Base-by-base conservation (phyloP, 352 stramenopile species). In the Blastocystis sp. region DNA sequence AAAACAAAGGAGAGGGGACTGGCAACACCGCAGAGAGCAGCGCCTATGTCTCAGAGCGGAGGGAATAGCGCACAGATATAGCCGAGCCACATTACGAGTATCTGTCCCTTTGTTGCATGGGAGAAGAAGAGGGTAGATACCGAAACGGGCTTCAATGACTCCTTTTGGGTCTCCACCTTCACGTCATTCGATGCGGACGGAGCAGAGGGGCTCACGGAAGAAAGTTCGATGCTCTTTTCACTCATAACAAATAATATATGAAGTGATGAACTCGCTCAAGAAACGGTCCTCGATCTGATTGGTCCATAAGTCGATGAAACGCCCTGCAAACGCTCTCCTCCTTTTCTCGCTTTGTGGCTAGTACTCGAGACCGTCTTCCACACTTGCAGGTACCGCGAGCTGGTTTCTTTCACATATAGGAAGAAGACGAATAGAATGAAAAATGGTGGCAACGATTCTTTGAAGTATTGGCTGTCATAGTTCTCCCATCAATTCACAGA, bases 1-100 rank as follows among this genome's bases (percentile, higher is more conserved):
- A 71, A 88, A 9, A 88, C 24, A 26, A 71, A 76, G 26, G 59
- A 60, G 13, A 71, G 33, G 26, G 77, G 55, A 24, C 13, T 69
- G 19, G 35, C 24, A 60, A 71, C 33, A 51, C 77, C 77, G 2
- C 33, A 29, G 13, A 88, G 16, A 35, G 74, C 21, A 19, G 77
- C 50, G 74, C 77, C 77, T 88, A 74, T 62, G 21, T 61, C 21
- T 12, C 19, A 80, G 6, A 24, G 9, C 69, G 39, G 35, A 6
- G 29, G 55, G 2, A 10, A 62, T 12, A 62, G 1, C 35, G 19
- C 41, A 80, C 69, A 80, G 35, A 80, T 12, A 33, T 63, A 63
- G 10, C 69, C 69, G 3, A 19, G 12, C 29, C 6, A 26, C 39
- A 80, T 62, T 19, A 51, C 39, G 26, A 80, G 13, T 21, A 29